Conservation (phyloP, 2,329 filamentous ascomycete genomes). For the Fusarium fracticaudum region DNA sequence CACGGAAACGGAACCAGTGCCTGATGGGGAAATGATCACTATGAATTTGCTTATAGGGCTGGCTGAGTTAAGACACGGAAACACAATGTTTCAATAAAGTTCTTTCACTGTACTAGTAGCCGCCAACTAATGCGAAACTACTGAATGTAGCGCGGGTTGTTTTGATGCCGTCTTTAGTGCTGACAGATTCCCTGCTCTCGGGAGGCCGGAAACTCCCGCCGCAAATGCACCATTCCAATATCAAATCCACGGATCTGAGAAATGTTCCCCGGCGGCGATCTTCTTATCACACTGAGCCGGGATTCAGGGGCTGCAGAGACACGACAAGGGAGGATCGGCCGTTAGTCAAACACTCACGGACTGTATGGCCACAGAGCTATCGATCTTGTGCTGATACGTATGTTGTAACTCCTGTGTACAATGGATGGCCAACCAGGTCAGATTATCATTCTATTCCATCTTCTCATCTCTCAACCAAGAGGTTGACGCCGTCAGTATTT, state of each 20-base stretch:
- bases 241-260: background rate
- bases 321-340: background rate
- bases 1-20: background rate
- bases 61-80: background rate
- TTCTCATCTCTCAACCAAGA: background rate
- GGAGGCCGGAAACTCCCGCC: background rate
- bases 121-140: background rate
- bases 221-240: background rate
- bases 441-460: accelerated
- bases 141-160: background rate
- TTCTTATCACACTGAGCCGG: background rate
- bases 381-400: background rate
- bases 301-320: background rate
- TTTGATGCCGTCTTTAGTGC: background rate
- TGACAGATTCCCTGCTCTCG: background rate
- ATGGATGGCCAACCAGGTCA: background rate
- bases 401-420: background rate
- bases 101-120: background rate
- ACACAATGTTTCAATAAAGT: background rate
- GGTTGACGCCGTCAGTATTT: background rate
- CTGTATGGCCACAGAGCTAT: background rate
- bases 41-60: background rate
- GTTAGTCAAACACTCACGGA: background rate
- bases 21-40: background rate
- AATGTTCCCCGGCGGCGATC: accelerated